Conservation (phyloP, 805 yeast genomes). For the Wickerhamomyces rabaulensis region DNA sequence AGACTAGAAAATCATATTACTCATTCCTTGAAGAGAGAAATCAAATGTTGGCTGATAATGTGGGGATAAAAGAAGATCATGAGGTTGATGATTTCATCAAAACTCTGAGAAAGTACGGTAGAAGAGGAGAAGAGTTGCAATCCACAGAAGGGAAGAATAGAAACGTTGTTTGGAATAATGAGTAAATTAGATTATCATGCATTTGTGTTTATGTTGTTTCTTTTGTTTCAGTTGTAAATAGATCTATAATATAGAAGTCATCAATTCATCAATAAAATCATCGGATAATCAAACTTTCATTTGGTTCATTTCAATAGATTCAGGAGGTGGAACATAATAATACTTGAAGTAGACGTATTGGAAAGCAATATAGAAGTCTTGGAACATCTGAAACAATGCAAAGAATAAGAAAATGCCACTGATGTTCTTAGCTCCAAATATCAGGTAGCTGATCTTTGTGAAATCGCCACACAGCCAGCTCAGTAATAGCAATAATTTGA, state of each 20-base stretch:
- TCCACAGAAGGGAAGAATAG: not conserved
- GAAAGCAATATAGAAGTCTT: slow-evolving; percentile 67
- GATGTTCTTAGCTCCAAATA: slow-evolving; percentile 72
- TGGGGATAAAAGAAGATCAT: slow-evolving; percentile 13
- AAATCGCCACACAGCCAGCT: slow-evolving; percentile 91
- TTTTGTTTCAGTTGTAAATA: not conserved
- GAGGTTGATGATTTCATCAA: slow-evolving; percentile 17
- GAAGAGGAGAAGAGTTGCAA: slow-evolving; percentile 21
- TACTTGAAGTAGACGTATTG: slow-evolving; percentile 64
- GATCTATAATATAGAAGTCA: not conserved
- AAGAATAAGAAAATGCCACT: slow-evolving; percentile 62
- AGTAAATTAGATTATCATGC: slow-evolving; percentile 2
- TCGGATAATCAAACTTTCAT: slow-evolving; percentile 5
- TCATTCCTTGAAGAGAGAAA: slow-evolving; percentile 22
- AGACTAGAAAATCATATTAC: slow-evolving; percentile 17
- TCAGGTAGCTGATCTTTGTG: slow-evolving; percentile 64
- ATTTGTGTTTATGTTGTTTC: not conserved
- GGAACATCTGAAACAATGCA: slow-evolving; percentile 70
- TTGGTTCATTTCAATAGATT: slow-evolving; percentile 8
- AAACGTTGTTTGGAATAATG: slow-evolving; percentile 20
- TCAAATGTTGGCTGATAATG: slow-evolving; percentile 20
- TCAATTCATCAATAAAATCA: not conserved
- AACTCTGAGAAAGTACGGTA: slow-evolving; percentile 25
- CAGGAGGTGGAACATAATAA: slow-evolving; percentile 18
- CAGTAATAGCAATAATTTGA: slow-evolving; percentile 65